These are phyloP conservation scores for Hypoxylon fragiforme DNA, from an alignment of 495 filamentous ascomycete genomes.

Conservation along the genomic window DNA sequence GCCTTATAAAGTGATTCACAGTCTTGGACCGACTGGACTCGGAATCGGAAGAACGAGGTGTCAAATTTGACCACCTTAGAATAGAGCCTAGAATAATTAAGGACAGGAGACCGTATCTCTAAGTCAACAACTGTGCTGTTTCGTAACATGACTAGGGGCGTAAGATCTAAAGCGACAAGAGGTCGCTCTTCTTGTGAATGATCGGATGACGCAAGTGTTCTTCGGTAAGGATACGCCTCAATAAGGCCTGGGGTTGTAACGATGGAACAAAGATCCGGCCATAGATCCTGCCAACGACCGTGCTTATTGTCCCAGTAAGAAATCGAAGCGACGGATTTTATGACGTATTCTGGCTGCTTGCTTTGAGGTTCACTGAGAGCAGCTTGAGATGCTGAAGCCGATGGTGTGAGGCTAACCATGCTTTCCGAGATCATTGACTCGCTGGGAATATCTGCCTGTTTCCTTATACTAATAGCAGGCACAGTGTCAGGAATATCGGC, in stretches of 20 bases:
- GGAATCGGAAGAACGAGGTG: constrained; percentile 64
- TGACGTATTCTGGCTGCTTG: constrained; percentile 54
- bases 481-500: constrained; percentile 53
- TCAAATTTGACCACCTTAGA: constrained; percentile 76
- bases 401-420: constrained; percentile 63
- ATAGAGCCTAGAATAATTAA: constrained; percentile 59
- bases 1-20: constrained; percentile 79
- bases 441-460: constrained; percentile 14
- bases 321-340: constrained; percentile 73
- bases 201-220: constrained; percentile 42
- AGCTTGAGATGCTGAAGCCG: constrained; percentile 75
- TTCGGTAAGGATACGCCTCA: constrained; percentile 73
- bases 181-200: constrained; percentile 53
- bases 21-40: constrained; percentile 74
- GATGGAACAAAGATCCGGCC: constrained; percentile 76
- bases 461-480: constrained; percentile 53
- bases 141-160: constrained; percentile 83
- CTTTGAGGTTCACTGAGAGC: constrained; percentile 53
- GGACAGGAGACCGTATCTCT: constrained; percentile 80
- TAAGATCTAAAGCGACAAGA: constrained; percentile 79
- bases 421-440: constrained; percentile 44
- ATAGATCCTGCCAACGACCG: constrained; percentile 78
- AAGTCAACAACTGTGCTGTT: constrained; percentile 91
- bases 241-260: constrained; percentile 82
- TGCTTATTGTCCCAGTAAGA: constrained; percentile 81